A percentile compares a stretch with the other conserved stretches of the same genome.
These are phyloP conservation scores for Alternaria arborescens DNA, from an alignment of 2,329 filamentous ascomycete genomes.

Conservation along the genomic window DNA sequence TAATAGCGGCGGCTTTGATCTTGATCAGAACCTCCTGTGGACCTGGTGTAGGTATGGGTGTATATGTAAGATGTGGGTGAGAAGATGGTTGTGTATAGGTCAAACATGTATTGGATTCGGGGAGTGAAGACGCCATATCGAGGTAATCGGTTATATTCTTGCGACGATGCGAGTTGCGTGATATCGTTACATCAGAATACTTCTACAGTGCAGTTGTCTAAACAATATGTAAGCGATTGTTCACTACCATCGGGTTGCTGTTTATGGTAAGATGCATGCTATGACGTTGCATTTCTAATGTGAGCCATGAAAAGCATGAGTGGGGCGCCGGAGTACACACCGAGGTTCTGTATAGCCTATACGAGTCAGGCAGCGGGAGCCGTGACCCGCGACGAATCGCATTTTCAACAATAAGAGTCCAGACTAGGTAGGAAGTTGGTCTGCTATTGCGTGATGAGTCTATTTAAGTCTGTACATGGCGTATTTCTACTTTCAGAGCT, in stretches of 20 bases:
- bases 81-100: conserved; percentile 38
- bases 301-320: neutral
- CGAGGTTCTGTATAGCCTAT: conserved; percentile 15
- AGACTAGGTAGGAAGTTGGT: neutral
- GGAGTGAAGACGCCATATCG: conserved; percentile 18
- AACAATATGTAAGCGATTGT: neutral
- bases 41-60: conserved; percentile 20
- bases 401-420: neutral
- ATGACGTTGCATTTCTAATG: conserved; percentile 10
- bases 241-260: neutral
- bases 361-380: conserved; percentile 13
- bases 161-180: neutral
- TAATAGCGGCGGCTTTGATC: conserved; percentile 57
- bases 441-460: neutral
- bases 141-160: neutral
- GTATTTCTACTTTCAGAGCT: conserved; percentile 24
- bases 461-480: neutral
- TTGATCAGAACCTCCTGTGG: conserved; percentile 49
- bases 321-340: neutral
- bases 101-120: conserved; percentile 36
- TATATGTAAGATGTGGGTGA: conserved; percentile 33
- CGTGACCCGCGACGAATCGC: conserved; percentile 1
- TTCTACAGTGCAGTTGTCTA: neutral
- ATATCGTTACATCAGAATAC: neutral
- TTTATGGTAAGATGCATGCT: neutral